Conservation (phyloP, 2,329 filamentous ascomycete species). For the Exophiala aquamarina region DNA sequence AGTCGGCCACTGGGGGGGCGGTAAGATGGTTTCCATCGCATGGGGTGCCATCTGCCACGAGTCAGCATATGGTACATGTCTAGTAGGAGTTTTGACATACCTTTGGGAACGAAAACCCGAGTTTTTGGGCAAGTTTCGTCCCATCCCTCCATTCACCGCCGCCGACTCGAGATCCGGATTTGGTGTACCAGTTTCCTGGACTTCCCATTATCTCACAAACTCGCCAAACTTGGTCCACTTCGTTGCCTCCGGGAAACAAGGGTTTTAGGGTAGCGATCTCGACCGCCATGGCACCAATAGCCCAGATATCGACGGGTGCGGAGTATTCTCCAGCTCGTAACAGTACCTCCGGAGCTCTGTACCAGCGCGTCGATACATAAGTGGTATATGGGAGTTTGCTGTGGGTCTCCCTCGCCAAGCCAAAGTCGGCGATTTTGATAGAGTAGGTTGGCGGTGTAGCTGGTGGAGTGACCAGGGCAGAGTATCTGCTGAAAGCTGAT, state of each 20-base stretch:
- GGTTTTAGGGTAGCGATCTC: conserved; percentile 96
- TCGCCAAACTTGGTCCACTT: conserved; percentile 98
- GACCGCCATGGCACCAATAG: conserved; percentile 96
- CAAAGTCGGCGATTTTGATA: conserved; percentile 98
- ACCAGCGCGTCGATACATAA: conserved; percentile 98
- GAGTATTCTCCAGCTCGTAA: conserved; percentile 94
- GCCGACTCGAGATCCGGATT: conserved; percentile 79
- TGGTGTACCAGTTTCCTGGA: conserved; percentile 97
- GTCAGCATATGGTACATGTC: conserved; percentile 9
- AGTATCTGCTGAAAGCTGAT: conserved; percentile 90
- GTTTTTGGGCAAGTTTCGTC: conserved; percentile 85
- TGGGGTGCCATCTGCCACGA: conserved; percentile 85
- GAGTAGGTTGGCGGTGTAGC: conserved; percentile 92
- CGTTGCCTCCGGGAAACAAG: conserved; percentile 93
- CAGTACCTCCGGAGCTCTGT: conserved; percentile 87
- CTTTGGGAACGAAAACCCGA: conserved; percentile 97
- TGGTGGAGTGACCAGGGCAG: conserved; percentile 86
- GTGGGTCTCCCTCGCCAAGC: conserved; percentile 93
- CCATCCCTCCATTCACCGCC: conserved; percentile 98
- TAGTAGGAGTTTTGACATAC: conserved; percentile 36
- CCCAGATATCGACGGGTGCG: conserved; percentile 97
- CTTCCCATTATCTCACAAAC: conserved; percentile 99
- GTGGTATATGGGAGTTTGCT: conserved; percentile 96
- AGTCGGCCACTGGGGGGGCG: conserved; percentile 85
- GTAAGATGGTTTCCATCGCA: conserved; percentile 90